Evolutionary conservation across 2,329 filamentous ascomycete genomes (phyloP).

Genomic region (Diaporthe velutina): DNA sequence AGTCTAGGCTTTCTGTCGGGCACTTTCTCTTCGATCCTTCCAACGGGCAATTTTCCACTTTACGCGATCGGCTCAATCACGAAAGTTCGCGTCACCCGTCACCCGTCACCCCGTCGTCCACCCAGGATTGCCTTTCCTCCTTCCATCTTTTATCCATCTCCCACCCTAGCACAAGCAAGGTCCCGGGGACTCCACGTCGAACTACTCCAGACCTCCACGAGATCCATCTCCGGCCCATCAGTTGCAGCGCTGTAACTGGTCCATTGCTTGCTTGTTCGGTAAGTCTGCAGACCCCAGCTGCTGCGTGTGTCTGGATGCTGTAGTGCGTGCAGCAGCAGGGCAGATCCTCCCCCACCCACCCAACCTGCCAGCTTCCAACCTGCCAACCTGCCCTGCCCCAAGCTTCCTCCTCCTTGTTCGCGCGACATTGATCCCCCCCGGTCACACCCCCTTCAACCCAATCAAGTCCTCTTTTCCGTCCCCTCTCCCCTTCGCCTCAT

Average conservation of each 20-base stretch:
- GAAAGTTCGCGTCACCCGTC: slow-evolving; percentile 29
- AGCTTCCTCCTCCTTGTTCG: slow-evolving; percentile 15
- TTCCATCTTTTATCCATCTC: neutral
- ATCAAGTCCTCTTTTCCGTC: slow-evolving; percentile 23
- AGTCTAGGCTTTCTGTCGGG: neutral
- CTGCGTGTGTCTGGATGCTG: neutral
- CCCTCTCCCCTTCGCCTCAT: neutral
- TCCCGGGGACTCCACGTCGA: slow-evolving; percentile 3
- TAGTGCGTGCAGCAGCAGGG: slow-evolving; percentile 26
- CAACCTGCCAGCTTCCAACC: neutral
- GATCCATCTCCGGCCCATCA: slow-evolving; percentile 15
- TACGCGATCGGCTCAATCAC: slow-evolving; percentile 25
- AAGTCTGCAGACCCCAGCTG: slow-evolving; percentile 17
- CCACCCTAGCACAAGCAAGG: neutral
- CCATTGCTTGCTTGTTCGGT: slow-evolving; percentile 6
- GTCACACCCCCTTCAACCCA: slow-evolving; percentile 19
- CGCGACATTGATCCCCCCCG: neutral
- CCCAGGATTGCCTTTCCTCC: slow-evolving; percentile 18
- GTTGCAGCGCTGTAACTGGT: slow-evolving; percentile 19
- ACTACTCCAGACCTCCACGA: neutral
- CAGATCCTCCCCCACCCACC: slow-evolving; percentile 15
- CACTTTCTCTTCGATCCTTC: neutral
- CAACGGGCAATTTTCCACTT: slow-evolving; percentile 24
- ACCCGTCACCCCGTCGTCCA: too few relatives aligned
- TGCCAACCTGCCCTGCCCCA: slow-evolving; percentile 15